Conservation (phyloP, 2,329 filamentous ascomycete species). For the Microcera coccophila region DNA sequence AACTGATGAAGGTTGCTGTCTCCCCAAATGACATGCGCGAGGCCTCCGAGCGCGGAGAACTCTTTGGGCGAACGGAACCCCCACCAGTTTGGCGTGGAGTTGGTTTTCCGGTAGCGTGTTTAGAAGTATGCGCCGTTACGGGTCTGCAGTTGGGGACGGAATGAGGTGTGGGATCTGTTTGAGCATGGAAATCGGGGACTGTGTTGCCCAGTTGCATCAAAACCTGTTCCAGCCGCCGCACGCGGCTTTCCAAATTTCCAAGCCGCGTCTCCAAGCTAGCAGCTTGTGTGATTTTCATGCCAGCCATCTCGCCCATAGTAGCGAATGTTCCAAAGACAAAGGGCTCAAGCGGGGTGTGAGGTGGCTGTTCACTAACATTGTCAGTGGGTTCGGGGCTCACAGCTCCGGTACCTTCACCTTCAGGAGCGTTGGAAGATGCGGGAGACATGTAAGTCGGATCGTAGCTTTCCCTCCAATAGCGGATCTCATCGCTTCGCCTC, state of each 20-base stretch:
- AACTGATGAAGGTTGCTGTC: conserved; percentile 43
- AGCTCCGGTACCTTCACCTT: conserved; percentile 31
- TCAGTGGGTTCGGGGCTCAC: conserved; percentile 31
- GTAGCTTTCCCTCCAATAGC: conserved; percentile 61
- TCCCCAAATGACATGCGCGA: conserved; percentile 46
- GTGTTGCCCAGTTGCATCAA: conserved; percentile 48
- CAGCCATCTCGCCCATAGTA: conserved; percentile 44
- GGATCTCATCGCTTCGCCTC: conserved; percentile 60
- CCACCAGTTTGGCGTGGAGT: conserved; percentile 3
- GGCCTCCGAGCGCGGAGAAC: conserved; percentile 38
- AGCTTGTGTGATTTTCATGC: conserved; percentile 56
- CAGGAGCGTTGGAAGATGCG: conserved; percentile 44
- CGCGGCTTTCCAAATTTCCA: conserved; percentile 46
- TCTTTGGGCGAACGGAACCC: conserved; percentile 25
- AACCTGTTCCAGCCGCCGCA: conserved; percentile 51
- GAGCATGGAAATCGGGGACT: conserved; percentile 38
- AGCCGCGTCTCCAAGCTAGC: conserved; percentile 53
- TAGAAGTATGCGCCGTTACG: conserved; percentile 15
- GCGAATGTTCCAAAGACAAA: conserved; percentile 52
- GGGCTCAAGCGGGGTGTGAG: conserved; percentile 43
- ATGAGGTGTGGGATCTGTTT: conserved; percentile 26
- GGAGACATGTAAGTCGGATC: conserved; percentile 50
- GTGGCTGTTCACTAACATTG: conserved; percentile 31
- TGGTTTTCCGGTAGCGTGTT: conserved; percentile 1
- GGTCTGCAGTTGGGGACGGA: conserved; percentile 22